A percentile compares a stretch with the other conserved stretches of the same genome.
Conservation (phyloP, 495 filamentous ascomycete species). For the Lasiosphaeriaceae sp. region DNA sequence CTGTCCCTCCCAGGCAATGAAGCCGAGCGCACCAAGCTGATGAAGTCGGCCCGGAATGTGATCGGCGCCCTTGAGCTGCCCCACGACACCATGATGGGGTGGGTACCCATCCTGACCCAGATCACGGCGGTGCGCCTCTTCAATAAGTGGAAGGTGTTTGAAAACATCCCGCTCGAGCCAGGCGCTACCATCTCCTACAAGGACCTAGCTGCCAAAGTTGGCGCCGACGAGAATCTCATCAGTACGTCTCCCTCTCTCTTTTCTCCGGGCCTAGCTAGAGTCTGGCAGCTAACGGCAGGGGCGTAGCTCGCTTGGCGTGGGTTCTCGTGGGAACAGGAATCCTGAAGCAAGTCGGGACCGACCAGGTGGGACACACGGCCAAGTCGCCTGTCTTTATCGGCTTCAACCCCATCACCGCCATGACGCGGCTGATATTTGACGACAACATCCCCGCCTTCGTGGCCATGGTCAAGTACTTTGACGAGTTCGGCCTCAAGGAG, state of each 20-base stretch:
- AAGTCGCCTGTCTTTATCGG: conserved; percentile 11
- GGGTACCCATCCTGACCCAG: conserved; percentile 9
- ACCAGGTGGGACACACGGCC: conserved; percentile 20
- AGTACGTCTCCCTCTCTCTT: conserved; percentile 9
- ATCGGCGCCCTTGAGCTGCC: conserved; percentile 4
- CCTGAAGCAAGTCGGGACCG: conserved; percentile 10
- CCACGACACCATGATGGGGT: conserved; percentile 1
- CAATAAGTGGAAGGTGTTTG: conserved; percentile 30
- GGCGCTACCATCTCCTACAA: conserved; percentile 18
- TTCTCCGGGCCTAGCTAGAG: not conserved
- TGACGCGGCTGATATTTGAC: conserved; percentile 2
- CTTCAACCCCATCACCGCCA: conserved; percentile 2
- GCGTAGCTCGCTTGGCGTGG: conserved; percentile 12
- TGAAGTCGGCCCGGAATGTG: conserved; percentile 1
- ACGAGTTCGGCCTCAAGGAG: conserved; percentile 20
- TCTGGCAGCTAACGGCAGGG: not conserved
- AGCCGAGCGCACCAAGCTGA: conserved; percentile 2
- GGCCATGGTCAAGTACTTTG: conserved; percentile 24
- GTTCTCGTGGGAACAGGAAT: conserved; percentile 14
- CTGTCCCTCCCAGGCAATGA: not conserved
- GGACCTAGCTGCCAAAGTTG: conserved; percentile 21
- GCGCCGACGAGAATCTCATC: conserved; percentile 22
- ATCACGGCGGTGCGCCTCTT: conserved; percentile 21
- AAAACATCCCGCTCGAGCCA: conserved; percentile 20
- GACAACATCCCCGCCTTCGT: conserved; percentile 6